phyloP scores from a whole-genome alignment of 2,329 filamentous ascomycete species.

The Lithohypha guttulata region DNA sequence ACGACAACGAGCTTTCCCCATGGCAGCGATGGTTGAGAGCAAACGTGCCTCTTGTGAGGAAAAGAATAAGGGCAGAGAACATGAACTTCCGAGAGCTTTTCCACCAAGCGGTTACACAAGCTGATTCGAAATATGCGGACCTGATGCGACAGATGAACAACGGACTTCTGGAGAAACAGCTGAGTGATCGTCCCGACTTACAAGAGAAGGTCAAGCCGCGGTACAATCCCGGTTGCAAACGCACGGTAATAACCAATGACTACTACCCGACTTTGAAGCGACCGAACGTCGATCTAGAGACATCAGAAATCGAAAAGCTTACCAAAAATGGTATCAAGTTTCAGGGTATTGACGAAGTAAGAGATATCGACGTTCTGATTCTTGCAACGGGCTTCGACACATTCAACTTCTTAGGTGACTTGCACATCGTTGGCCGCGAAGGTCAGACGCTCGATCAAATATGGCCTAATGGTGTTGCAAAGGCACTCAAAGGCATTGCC shows the following conservation, averaged over 20 bases:
- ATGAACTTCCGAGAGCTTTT: conserved; percentile 32
- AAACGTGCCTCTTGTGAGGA: conserved; percentile 42
- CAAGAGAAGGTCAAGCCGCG: conserved; percentile 44
- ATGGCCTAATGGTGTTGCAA: conserved; percentile 31
- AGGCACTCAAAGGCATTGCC: conserved; percentile 41
- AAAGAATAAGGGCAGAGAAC: conserved; percentile 39
- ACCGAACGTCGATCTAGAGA: conserved; percentile 43
- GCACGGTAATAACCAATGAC: conserved; percentile 44
- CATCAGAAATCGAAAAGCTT: conserved; percentile 36
- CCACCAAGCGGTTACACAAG: conserved; percentile 32
- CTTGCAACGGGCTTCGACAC: conserved; percentile 50
- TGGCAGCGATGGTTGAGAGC: conserved; percentile 34
- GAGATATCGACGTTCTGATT: conserved; percentile 46
- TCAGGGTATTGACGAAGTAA: conserved; percentile 27
- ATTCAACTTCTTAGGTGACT: conserved; percentile 48
- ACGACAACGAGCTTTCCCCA: conserved; percentile 37
- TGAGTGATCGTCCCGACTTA: conserved; percentile 40
- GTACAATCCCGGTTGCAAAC: conserved; percentile 37
- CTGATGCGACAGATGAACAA: conserved; percentile 29
- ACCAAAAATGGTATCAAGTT: conserved; percentile 39
- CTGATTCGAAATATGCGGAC: conserved; percentile 31
- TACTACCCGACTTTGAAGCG: conserved; percentile 41
- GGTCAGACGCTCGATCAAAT: conserved; percentile 37
- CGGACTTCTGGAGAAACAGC: conserved; percentile 34
- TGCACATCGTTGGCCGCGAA: conserved; percentile 40